Percentiles rank a stretch among this genome's conserved stretches.
phyloP scores from a whole-genome alignment of 177 flowering plant genomes.

The Vitis hybrid region DNA sequence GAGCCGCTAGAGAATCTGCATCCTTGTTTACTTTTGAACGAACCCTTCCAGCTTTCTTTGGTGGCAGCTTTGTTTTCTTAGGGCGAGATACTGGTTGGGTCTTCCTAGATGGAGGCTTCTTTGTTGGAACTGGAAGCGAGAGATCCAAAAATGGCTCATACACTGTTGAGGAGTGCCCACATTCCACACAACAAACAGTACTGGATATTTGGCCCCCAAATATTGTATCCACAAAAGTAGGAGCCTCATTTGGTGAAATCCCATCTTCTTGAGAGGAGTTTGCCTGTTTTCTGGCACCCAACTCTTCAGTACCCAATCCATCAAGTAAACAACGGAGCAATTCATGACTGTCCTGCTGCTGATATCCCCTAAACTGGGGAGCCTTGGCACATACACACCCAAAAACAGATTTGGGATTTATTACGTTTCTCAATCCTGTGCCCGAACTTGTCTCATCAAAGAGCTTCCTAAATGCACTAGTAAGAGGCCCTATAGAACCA shows the following conservation, averaged over 20 bases:
- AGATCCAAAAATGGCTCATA: slow-evolving; percentile 90
- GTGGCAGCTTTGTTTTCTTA: slow-evolving; percentile 63
- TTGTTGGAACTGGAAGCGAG: slow-evolving; percentile 81
- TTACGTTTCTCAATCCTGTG: slow-evolving; percentile 40
- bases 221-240: slow-evolving; percentile 66
- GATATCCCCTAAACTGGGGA: slow-evolving; percentile 86
- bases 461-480: slow-evolving; percentile 70
- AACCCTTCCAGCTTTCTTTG: slow-evolving; percentile 50
- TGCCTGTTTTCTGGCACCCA: slow-evolving; percentile 35
- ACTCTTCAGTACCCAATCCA: slow-evolving; percentile 70
- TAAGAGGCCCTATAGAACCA: slow-evolving; percentile 55
- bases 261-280: slow-evolving; percentile 31
- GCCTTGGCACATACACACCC: slow-evolving; percentile 74
- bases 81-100: slow-evolving; percentile 38
- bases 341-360: slow-evolving; percentile 98
- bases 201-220: slow-evolving; percentile 93
- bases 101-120: slow-evolving; percentile 59
- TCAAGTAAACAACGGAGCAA: slow-evolving; percentile 85
- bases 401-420: slow-evolving; percentile 72
- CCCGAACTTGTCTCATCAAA: slow-evolving; percentile 53
- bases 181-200: slow-evolving; percentile 74
- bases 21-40: slow-evolving; percentile 39
- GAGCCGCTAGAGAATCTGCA: slow-evolving; percentile 17
- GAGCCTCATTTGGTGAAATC: slow-evolving; percentile 14
- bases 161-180: slow-evolving; percentile 79